These are phyloP conservation scores for Saccharum spontaneum DNA, from an alignment of 176 grass and related monocot genomes.

Conservation along the genomic window DNA sequence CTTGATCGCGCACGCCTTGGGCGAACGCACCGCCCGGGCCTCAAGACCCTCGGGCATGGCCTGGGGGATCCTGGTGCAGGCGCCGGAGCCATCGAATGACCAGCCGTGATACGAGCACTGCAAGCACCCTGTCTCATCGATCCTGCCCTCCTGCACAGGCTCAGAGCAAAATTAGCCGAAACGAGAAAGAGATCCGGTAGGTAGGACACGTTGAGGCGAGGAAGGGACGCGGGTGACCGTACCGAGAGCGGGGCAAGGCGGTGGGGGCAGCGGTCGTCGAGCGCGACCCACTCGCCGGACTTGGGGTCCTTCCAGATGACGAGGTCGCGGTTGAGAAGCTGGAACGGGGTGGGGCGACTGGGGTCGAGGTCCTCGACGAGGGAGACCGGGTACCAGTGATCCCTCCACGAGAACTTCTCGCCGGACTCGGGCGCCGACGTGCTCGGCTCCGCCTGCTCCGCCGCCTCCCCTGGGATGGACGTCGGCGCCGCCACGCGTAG, in stretches of 20 bases:
- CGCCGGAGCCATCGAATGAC: conserved; percentile 76
- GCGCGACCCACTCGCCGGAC: conserved; percentile 72
- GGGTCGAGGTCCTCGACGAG: conserved; percentile 95
- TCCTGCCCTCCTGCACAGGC: conserved; percentile 70
- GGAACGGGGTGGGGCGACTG: conserved; percentile 72
- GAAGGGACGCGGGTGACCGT: neutral
- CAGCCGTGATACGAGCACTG: conserved; percentile 98
- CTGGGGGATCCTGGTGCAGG: conserved; percentile 86
- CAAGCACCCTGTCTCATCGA: conserved; percentile 91
- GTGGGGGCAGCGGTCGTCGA: conserved; percentile 94
- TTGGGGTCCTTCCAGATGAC: conserved; percentile 94
- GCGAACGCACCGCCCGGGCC: conserved; percentile 50
- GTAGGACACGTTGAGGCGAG: neutral
- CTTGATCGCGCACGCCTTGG: conserved; percentile 70
- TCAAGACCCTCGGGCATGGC: conserved; percentile 67
- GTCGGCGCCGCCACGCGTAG: conserved; percentile 68
- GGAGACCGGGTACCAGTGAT: conserved; percentile 96
- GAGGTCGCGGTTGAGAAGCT: conserved; percentile 96
- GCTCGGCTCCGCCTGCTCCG: conserved; percentile 47
- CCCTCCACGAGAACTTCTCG: conserved; percentile 85
- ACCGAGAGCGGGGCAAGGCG: conserved; percentile 95
- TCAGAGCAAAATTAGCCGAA: conserved; percentile 1
- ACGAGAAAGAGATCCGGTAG: neutral
- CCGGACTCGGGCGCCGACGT: conserved; percentile 48
- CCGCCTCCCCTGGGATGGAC: conserved; percentile 58